A percentile compares a stretch with the other conserved stretches of the same genome.
phyloP scores from a whole-genome alignment of 1,284 basidiomycete genomes.

The Leccinum huronense region DNA sequence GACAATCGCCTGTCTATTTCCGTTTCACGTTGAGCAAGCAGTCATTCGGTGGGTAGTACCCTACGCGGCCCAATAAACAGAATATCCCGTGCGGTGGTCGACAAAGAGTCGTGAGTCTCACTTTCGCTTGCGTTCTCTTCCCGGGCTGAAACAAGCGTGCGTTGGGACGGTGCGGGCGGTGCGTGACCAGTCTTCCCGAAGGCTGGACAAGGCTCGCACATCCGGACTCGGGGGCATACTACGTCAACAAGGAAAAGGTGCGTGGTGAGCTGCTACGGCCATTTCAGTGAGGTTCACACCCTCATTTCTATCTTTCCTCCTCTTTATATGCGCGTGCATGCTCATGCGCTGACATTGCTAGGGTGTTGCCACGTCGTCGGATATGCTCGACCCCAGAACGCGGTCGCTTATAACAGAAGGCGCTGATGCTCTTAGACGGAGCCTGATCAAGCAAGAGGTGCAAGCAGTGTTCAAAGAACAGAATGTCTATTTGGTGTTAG shows the following conservation, averaged over 20 bases:
- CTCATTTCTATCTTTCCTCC: not conserved
- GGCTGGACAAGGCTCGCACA: constrained; percentile 30
- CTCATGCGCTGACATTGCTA: not conserved
- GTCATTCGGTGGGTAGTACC: constrained; percentile 16
- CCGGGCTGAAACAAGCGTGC: not conserved
- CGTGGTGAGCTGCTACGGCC: not conserved
- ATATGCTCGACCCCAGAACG: constrained; percentile 17
- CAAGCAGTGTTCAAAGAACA: constrained; percentile 10
- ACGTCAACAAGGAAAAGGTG: constrained; percentile 29
- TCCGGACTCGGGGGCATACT: constrained; percentile 33
- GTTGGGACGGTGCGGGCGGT: not conserved
- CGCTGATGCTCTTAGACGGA: constrained; percentile 12
- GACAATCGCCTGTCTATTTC: not conserved
- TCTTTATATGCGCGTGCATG: not conserved
- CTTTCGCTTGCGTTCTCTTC: not conserved
- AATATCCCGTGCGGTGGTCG: not conserved
- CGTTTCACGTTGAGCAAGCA: constrained; percentile 3
- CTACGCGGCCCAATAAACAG: constrained; percentile 20
- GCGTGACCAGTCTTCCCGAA: constrained; percentile 13
- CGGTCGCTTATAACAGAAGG: constrained; percentile 17
- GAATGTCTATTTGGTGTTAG: constrained; percentile 20
- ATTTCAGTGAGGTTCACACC: not conserved
- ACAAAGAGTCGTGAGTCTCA: constrained; percentile 12
- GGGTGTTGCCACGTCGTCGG: constrained; percentile 24
- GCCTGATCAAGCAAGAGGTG: constrained; percentile 4